These are phyloP conservation scores for Aphanocladium album DNA, from an alignment of 2,329 filamentous ascomycete genomes.

Conservation along the genomic window DNA sequence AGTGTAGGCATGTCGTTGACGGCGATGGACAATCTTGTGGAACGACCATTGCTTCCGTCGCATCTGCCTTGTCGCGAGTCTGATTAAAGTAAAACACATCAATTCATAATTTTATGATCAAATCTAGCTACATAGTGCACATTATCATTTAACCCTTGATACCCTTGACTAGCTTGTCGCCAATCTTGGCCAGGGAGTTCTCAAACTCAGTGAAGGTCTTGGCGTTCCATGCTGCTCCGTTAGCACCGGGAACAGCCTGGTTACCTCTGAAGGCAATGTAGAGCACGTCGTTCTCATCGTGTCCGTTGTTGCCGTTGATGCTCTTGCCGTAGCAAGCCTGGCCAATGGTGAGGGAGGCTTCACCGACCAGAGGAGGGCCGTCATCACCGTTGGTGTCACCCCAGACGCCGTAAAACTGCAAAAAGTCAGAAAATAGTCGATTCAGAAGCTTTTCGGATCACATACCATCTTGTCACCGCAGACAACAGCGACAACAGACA, in stretches of 20 bases:
- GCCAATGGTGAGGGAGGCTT: slow-evolving; percentile 46
- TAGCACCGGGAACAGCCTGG: slow-evolving; percentile 44
- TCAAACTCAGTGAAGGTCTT: slow-evolving; percentile 39
- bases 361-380: slow-evolving; percentile 39
- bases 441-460: background rate
- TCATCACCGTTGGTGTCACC: slow-evolving; percentile 50
- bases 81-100: background rate
- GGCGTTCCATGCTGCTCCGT: slow-evolving; percentile 46
- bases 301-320: slow-evolving; percentile 45
- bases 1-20: too few species aligned
- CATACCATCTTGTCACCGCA: slow-evolving; percentile 43
- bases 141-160: slow-evolving; percentile 18
- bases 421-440: slow-evolving; percentile 16
- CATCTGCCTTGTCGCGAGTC: too few species aligned
- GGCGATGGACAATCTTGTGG: too few species aligned
- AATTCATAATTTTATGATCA: background rate
- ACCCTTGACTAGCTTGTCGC: slow-evolving; percentile 38
- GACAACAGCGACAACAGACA: slow-evolving; percentile 52
- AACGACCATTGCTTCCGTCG: too few species aligned
- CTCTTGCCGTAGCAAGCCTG: slow-evolving; percentile 44
- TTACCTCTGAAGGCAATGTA: slow-evolving; percentile 50
- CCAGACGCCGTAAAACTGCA: slow-evolving; percentile 50
- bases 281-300: slow-evolving; percentile 48
- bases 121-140: background rate
- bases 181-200: slow-evolving; percentile 38